Percentiles rank a stretch among this genome's conserved stretches.
These are phyloP conservation scores for Colletotrichum cuscutae DNA, from an alignment of 2,329 filamentous ascomycete genomes.

Conservation along the genomic window DNA sequence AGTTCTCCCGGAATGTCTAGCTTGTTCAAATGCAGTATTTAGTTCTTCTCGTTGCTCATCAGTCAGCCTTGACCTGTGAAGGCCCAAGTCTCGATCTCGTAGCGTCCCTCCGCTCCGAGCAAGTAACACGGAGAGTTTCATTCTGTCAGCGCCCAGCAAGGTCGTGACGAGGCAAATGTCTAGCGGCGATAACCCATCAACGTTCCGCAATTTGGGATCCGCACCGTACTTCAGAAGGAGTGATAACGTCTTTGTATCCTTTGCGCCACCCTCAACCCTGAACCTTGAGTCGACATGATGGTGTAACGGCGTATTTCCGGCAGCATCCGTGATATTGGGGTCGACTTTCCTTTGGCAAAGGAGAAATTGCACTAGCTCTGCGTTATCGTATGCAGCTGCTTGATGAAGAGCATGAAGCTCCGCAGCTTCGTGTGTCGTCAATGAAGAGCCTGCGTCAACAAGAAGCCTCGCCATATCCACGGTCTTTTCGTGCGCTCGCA, in stretches of 20 bases:
- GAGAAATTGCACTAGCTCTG: slow-evolving; percentile 2
- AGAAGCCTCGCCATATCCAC: background rate
- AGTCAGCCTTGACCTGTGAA: slow-evolving; percentile 3
- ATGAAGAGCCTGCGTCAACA: slow-evolving; percentile 4
- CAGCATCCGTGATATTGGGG: background rate
- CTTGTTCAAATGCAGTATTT: background rate
- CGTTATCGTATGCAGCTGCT: slow-evolving; percentile 13
- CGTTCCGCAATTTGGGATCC: slow-evolving; percentile 40
- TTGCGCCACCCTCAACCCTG: background rate
- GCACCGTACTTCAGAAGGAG: slow-evolving; percentile 44
- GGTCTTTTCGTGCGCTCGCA: background rate
- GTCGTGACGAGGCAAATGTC: slow-evolving; percentile 19
- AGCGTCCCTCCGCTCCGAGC: background rate
- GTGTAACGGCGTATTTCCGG: slow-evolving; percentile 25
- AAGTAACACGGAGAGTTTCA: slow-evolving; percentile 2
- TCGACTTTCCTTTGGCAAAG: background rate
- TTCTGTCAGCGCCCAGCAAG: slow-evolving; percentile 3
- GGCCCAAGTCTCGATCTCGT: slow-evolving; percentile 10
- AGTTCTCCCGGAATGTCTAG: background rate
- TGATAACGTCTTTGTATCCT: background rate
- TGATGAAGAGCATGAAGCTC: slow-evolving; percentile 26
- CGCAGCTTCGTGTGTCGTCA: slow-evolving; percentile 16
- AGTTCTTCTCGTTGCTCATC: slow-evolving; percentile 1
- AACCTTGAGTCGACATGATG: slow-evolving; percentile 26
- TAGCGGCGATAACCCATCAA: background rate